phyloP scores from a whole-genome alignment of 1,284 basidiomycete genomes.

The Fereydounia khargensis region DNA sequence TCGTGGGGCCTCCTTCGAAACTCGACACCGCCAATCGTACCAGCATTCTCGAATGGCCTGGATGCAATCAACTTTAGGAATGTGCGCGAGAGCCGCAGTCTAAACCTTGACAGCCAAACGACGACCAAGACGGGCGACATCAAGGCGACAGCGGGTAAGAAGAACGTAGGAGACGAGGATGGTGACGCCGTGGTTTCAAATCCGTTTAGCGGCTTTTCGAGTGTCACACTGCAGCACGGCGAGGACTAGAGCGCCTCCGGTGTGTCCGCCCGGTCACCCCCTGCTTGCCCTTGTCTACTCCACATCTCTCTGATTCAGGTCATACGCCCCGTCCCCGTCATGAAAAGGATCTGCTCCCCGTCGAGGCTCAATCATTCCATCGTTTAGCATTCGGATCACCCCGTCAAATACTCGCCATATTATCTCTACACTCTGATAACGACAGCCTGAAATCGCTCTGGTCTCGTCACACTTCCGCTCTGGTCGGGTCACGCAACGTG shows the following conservation, averaged over 20 bases:
- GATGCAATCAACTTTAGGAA: slow-evolving; percentile 89
- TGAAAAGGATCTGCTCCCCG: too few species aligned
- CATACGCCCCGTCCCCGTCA: too few species aligned
- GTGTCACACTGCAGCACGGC: slow-evolving; percentile 42
- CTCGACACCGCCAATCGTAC: slow-evolving; percentile 87
- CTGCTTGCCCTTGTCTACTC: too few species aligned
- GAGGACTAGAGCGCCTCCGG: slow-evolving; percentile 42
- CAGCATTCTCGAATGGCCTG: slow-evolving; percentile 72
- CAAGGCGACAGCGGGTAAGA: slow-evolving; percentile 45
- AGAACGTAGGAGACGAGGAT: slow-evolving; percentile 47
- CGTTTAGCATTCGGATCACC: too few species aligned
- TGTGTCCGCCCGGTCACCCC: background rate
- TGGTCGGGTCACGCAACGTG: too few species aligned
- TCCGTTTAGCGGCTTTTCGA: slow-evolving; percentile 49
- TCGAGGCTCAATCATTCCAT: too few species aligned
- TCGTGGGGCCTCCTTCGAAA: slow-evolving; percentile 96
- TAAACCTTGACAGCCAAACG: slow-evolving; percentile 72
- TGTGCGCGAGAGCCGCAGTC: slow-evolving; percentile 80
- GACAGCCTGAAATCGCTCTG: too few species aligned
- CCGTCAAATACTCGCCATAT: slow-evolving; percentile 1
- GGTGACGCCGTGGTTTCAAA: slow-evolving; percentile 50
- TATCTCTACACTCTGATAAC: too few species aligned
- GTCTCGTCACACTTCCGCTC: too few species aligned
- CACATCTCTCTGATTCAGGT: background rate
- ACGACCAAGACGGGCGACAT: slow-evolving; percentile 58